These are phyloP conservation scores for Candida suzukii DNA, from an alignment of 805 yeast species.

Conservation along the genomic window DNA sequence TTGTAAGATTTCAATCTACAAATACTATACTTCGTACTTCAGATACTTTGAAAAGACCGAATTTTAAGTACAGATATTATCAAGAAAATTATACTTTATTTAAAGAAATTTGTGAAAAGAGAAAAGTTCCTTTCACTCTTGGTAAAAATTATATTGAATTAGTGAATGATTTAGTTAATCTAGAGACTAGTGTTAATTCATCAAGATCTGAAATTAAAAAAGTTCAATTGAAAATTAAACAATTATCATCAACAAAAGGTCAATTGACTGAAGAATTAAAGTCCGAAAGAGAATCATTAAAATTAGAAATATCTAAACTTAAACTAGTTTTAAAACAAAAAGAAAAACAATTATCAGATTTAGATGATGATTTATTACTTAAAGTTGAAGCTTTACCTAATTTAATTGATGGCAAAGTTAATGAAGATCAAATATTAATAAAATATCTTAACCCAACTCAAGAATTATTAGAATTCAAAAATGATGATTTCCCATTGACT, in stretches of 20 bases:
- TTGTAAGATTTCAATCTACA: not conserved
- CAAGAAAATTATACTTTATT: conserved; percentile 20
- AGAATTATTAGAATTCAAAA: conserved; percentile 7
- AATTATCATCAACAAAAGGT: conserved; percentile 3
- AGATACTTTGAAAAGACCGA: conserved; percentile 25
- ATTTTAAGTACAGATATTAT: conserved; percentile 27
- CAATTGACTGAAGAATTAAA: not conserved
- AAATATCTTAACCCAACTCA: conserved; percentile 43
- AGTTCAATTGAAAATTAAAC: conserved; percentile 10
- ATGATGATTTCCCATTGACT: conserved; percentile 10
- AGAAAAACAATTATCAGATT: conserved; percentile 15
- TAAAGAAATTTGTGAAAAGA: conserved; percentile 19
- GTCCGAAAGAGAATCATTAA: not conserved
- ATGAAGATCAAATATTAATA: conserved; percentile 35
- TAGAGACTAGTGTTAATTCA: conserved; percentile 2
- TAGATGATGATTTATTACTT: conserved; percentile 30
- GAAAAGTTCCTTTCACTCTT: conserved; percentile 20
- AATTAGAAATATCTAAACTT: conserved; percentile 8
- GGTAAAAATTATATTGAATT: conserved; percentile 11
- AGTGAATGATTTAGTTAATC: conserved; percentile 7
- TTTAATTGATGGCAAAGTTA: conserved; percentile 42
- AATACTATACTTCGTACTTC: conserved; percentile 7
- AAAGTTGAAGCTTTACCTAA: conserved; percentile 58
- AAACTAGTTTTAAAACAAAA: conserved; percentile 22
- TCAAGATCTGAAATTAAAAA: conserved; percentile 16